phyloP scores from a whole-genome alignment of 345 rosid genomes.

The Syzygium jambos region DNA sequence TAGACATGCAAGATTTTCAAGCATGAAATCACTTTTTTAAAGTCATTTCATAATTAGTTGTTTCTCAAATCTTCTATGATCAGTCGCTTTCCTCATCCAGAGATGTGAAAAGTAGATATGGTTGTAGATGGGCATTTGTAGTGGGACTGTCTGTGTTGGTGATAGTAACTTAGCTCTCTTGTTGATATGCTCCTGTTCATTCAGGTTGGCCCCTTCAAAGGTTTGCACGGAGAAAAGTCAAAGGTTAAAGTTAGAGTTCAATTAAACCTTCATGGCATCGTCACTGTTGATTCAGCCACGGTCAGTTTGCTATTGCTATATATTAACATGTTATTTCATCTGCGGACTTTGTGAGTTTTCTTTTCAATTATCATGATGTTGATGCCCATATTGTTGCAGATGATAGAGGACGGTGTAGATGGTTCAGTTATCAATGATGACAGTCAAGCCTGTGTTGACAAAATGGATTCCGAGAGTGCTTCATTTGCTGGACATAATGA shows the following conservation, averaged over 20 bases:
- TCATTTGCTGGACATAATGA: slow-evolving; percentile 13
- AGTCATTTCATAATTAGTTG: neutral
- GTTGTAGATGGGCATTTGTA: neutral
- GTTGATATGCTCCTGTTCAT: neutral
- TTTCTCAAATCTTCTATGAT: neutral
- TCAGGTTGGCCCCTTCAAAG: slow-evolving; percentile 49
- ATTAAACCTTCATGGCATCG: slow-evolving; percentile 45
- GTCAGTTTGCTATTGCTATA: slow-evolving; percentile 9
- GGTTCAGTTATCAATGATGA: slow-evolving; percentile 7
- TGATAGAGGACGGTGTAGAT: slow-evolving; percentile 23
- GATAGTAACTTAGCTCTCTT: neutral
- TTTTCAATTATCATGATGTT: neutral
- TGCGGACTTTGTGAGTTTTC: neutral
- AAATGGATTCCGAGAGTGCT: slow-evolving; percentile 6
- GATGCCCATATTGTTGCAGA: slow-evolving; percentile 18
- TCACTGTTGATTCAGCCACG: slow-evolving; percentile 36
- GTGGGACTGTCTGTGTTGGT: neutral
- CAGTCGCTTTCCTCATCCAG: neutral
- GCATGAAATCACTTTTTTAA: neutral
- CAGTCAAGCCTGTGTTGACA: slow-evolving; percentile 7
- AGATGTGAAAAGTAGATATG: neutral
- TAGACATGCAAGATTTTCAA: neutral
- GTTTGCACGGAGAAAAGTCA: slow-evolving; percentile 19
- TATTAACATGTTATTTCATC: neutral
- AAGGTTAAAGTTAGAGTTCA: slow-evolving; percentile 43